These are phyloP conservation scores for Saturnispora silvae DNA, from an alignment of 805 yeast genomes.

Conservation along the genomic window DNA sequence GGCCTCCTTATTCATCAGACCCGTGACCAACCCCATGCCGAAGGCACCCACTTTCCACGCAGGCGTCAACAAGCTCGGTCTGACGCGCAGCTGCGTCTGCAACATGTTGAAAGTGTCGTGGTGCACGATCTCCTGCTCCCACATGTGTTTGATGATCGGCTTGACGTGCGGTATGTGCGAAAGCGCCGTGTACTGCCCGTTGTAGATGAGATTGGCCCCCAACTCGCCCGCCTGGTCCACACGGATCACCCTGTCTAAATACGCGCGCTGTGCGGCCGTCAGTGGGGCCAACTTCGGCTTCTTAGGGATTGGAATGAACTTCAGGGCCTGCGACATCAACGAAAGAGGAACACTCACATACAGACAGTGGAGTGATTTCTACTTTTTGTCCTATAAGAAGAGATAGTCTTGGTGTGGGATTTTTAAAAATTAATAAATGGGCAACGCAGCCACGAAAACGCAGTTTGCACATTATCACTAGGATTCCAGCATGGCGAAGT, in stretches of 20 bases:
- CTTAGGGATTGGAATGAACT: constrained; percentile 2
- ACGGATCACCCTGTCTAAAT: constrained; percentile 62
- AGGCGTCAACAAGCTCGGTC: constrained; percentile 90
- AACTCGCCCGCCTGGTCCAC: constrained; percentile 98
- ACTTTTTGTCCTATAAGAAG: too few species aligned
- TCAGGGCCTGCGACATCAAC: constrained; percentile 3
- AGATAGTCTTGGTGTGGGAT: too few species aligned
- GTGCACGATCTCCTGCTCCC: constrained; percentile 95
- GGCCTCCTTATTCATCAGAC: constrained; percentile 80
- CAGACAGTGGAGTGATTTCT: neutral
- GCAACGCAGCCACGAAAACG: too few species aligned
- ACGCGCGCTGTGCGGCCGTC: constrained; percentile 52
- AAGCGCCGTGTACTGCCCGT: constrained; percentile 77
- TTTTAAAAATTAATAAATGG: too few species aligned
- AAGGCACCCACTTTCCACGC: constrained; percentile 89
- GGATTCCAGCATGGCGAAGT: too few species aligned
- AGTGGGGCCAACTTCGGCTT: constrained; percentile 21
- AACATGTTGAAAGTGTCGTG: constrained; percentile 73
- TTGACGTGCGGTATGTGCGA: constrained; percentile 63
- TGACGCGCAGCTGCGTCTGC: constrained; percentile 66
- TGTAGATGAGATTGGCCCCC: constrained; percentile 89
- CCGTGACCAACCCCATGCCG: constrained; percentile 79
- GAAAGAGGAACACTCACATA: neutral
- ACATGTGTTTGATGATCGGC: constrained; percentile 84
- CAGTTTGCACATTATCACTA: too few species aligned